phyloP scores from a whole-genome alignment of 106 monocot genomes.

The Dendrobium huoshanense region DNA sequence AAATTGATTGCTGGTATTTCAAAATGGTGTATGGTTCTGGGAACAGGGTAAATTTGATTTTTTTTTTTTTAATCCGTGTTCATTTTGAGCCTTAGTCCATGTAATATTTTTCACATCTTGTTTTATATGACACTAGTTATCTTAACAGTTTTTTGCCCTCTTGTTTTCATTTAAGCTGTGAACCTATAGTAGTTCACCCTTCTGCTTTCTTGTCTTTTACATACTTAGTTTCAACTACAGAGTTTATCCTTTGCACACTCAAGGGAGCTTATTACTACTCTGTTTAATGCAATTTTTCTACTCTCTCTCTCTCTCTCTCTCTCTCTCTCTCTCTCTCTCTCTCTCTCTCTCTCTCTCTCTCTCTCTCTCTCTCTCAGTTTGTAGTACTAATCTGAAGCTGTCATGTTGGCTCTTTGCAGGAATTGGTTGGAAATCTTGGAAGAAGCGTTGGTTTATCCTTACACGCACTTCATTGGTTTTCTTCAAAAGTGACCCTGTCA shows the following conservation, averaged over 20 bases:
- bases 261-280: not conserved
- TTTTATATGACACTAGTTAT: not conserved
- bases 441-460: constrained; percentile 98
- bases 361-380: not conserved
- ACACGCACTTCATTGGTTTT: constrained; percentile 96
- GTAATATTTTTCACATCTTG: too few relatives aligned
- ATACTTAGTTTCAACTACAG: not conserved
- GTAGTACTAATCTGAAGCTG: not conserved
- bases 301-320: too few relatives aligned
- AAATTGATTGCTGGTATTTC: too few relatives aligned
- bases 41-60: too few relatives aligned
- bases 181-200: not conserved
- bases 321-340: not conserved
- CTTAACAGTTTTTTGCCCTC: not conserved
- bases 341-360: too few relatives aligned
- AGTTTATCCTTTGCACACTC: not conserved
- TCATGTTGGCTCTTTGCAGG: constrained; percentile 33
- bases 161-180: not conserved
- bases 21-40: too few relatives aligned
- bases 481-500: constrained; percentile 96
- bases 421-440: constrained; percentile 99
- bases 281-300: not conserved
- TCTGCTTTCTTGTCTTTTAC: not conserved
- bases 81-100: too few relatives aligned
- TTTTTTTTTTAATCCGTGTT: too few relatives aligned